Conservation (phyloP, 2,329 filamentous ascomycete genomes). For the Hymenoscyphus salicellus region DNA sequence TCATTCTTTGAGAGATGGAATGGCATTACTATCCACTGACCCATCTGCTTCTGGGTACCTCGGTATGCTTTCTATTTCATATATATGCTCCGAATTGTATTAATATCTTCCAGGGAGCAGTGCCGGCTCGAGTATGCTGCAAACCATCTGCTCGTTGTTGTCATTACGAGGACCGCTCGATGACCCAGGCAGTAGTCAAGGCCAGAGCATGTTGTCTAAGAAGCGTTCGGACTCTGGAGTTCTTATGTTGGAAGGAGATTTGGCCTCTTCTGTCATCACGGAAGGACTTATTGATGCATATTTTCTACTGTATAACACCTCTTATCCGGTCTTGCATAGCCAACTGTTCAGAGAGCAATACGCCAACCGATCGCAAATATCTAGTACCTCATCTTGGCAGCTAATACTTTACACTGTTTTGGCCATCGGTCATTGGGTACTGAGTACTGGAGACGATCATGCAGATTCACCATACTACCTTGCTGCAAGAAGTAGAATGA, state of each 20-base stretch:
- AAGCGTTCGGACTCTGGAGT: slow-evolving; percentile 15
- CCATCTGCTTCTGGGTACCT: slow-evolving; percentile 37
- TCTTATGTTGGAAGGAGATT: slow-evolving; percentile 14
- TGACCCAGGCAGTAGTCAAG: slow-evolving; percentile 10
- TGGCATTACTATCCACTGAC: slow-evolving; percentile 38
- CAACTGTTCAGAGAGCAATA: slow-evolving; percentile 21
- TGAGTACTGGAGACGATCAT: slow-evolving; percentile 18
- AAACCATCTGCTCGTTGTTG: slow-evolving; percentile 16
- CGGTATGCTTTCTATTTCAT: slow-evolving; percentile 15
- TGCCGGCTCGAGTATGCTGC: slow-evolving; percentile 18
- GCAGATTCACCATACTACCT: slow-evolving; percentile 22
- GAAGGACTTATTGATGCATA: slow-evolving; percentile 26
- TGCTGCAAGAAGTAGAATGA: slow-evolving; percentile 18
- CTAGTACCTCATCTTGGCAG: slow-evolving; percentile 29
- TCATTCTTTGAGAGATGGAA: slow-evolving; percentile 36
- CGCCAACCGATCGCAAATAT: slow-evolving; percentile 31
- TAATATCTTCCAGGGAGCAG: slow-evolving; percentile 15
- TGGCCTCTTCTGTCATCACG: slow-evolving; percentile 32
- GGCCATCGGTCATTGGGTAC: slow-evolving; percentile 39
- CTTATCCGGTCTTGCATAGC: slow-evolving; percentile 24
- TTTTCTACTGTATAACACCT: slow-evolving; percentile 22
- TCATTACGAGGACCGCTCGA: slow-evolving; percentile 16
- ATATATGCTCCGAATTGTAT: neutral
- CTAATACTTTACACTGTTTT: slow-evolving; percentile 41
- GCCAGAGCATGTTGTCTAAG: slow-evolving; percentile 12